phyloP scores from a whole-genome alignment of 805 yeast genomes.

The Schwanniomyces occidentalis region DNA sequence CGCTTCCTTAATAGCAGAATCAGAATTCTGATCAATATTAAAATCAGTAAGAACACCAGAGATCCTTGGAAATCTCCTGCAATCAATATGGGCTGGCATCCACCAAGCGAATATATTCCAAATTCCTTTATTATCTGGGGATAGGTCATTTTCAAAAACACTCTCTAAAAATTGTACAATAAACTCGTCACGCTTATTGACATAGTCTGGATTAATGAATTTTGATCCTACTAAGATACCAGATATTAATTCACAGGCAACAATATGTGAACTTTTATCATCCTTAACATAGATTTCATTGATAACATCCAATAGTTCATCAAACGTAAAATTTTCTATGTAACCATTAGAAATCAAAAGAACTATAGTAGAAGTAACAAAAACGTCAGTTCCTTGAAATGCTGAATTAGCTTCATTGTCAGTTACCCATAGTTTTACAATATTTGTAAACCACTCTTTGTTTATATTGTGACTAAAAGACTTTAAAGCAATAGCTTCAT shows the following conservation, averaged over 20 bases:
- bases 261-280: conserved; percentile 77
- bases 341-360: conserved; percentile 48
- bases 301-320: conserved; percentile 54
- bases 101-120: conserved; percentile 82
- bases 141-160: conserved; percentile 57
- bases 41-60: conserved; percentile 47
- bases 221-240: conserved; percentile 59
- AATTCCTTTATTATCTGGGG: conserved; percentile 69
- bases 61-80: conserved; percentile 62
- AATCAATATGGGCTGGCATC: conserved; percentile 64
- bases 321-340: conserved; percentile 42
- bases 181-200: conserved; percentile 44
- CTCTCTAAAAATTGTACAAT: conserved; percentile 43
- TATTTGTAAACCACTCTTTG: conserved; percentile 57
- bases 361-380: conserved; percentile 52
- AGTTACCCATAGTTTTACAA: conserved; percentile 54
- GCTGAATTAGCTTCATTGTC: conserved; percentile 70
- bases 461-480: conserved; percentile 47
- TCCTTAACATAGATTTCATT: conserved; percentile 54
- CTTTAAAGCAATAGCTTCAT: conserved; percentile 45
- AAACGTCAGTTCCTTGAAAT: conserved; percentile 66
- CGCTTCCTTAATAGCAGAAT: conserved; percentile 65
- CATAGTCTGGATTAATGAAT: conserved; percentile 34
- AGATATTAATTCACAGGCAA: conserved; percentile 65
- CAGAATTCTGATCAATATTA: conserved; percentile 48